Evolutionary conservation across 495 filamentous ascomycete species (phyloP), one percentile per base, ranked within the genome.

Genomic region (Talaromyces thailandensis): DNA sequence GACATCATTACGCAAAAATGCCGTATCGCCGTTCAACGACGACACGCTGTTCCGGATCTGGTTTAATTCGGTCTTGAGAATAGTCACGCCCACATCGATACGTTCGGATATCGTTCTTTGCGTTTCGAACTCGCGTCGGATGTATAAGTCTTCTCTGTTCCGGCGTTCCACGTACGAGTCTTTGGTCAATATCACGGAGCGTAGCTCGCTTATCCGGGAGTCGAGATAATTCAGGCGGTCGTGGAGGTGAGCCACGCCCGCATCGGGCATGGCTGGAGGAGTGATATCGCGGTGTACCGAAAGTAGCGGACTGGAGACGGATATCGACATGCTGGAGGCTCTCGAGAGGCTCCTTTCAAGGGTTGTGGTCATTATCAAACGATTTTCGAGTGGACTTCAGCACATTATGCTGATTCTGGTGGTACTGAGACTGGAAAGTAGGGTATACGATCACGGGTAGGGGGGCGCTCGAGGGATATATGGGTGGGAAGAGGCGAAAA

Each of bases 291-390:
- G 69, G 51, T 67, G 63, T 31, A 72, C 66, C 9, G 75, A 76
- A 6, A 75, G 66, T 26, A 72, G 68, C 28, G 75, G 75, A 50
- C 71, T 73, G 40, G 75, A 76, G 52, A 75, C 69, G 48, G 75
- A 71, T 61, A 75, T 73, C 4, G 75, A 76, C 52, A 73, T 68
- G 64, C 69, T 73, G 61, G 75, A 75, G 21, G 73, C 72, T 62
- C 71, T 68, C 56, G 75, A 78, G 52, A 72, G 69, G 67, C 74
- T 75, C 62, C 75, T 70, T 69, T 76, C 75, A 7, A 78, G 70
- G 25, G 71, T 74, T 43, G 69, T 62, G 50, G 74, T 74, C 73
- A 77, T 76, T 62, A 62, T 70, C 68, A 58, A 35, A 23, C 43
- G 57, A 23, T 28, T 40, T 3, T 14, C 25, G 40, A 14, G 21